Conservation (phyloP, 352 stramenopile genomes). For the Phytophthora hibernalis region DNA sequence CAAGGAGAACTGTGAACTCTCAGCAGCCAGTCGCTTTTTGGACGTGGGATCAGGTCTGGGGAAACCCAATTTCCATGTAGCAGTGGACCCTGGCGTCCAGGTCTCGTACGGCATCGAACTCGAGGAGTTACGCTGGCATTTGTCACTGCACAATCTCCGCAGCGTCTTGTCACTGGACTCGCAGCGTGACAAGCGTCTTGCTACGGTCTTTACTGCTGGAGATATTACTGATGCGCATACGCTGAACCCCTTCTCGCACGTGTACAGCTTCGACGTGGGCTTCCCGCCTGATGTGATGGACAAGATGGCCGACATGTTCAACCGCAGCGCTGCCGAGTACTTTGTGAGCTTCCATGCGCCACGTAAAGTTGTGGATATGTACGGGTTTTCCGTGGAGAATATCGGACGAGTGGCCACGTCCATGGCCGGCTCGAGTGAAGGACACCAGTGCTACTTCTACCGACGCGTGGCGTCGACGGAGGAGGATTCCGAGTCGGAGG, state of each 20-base stretch:
- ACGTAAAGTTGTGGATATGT: conserved; percentile 92
- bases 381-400: conserved; percentile 94
- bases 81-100: conserved; percentile 95
- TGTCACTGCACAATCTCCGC: conserved; percentile 94
- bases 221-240: conserved; percentile 95
- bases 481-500: conserved; percentile 32
- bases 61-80: conserved; percentile 98
- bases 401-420: conserved; percentile 90
- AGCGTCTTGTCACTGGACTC: conserved; percentile 82
- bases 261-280: conserved; percentile 99
- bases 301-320: conserved; percentile 94
- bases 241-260: conserved; percentile 97
- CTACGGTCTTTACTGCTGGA: conserved; percentile 92
- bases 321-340: conserved; percentile 88
- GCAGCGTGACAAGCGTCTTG: conserved; percentile 60
- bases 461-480: conserved; percentile 39
- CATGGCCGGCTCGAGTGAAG: conserved; percentile 97
- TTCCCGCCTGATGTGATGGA: conserved; percentile 97
- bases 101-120: conserved; percentile 97
- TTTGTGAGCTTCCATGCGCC: conserved; percentile 96
- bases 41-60: conserved; percentile 97
- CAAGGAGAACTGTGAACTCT: conserved; percentile 93
- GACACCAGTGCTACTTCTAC: conserved; percentile 98
- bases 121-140: conserved; percentile 94
- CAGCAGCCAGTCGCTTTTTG: conserved; percentile 92